Evolutionary conservation across 805 yeast genomes (phyloP), one percentile per base, ranked within the genome.

Genomic region (Sugiyamaella boreocaroliniensis): DNA sequence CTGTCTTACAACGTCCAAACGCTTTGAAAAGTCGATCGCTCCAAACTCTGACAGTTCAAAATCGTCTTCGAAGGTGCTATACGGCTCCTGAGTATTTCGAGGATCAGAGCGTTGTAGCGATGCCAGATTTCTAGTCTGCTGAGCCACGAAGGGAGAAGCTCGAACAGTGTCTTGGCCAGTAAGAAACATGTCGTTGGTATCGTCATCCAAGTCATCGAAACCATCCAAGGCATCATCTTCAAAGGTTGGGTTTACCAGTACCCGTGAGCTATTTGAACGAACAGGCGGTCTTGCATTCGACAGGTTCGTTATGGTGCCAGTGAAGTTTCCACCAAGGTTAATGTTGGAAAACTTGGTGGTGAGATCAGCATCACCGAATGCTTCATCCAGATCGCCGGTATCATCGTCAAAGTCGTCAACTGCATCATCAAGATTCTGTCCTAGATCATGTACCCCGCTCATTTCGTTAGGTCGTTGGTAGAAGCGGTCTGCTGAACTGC

Each of bases 31-130:
- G 18, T 45, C 32, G 20, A 12, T 22, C 4, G 14, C 8, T 11
- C 12, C 44, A 41, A 4, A 3, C 2, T 47, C 58, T 41, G 43
- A 44, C 19, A 50, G 49, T 2, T 55, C 58, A 11, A 48, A 48
- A 41, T 50, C 54, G n/a, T 50, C 48, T 4, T 32, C 37, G n/a
- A 32, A n/a, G 42, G 50, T 16, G 43, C 9, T 16, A 18, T 8
- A 20, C 49, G 15, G 8, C 29, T 15, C 42, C 16, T 46, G 12
- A 32, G 16, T 8, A 19, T n/a, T 26, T 32, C 19, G 40, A 20
- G 45, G 20, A 16, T 42, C 26, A 6, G 26, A 22, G 26, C 6
- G 6, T 22, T 22, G 26, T 22, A 22, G n/a, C n/a, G n/a, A n/a
- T n/a, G n/a, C n/a, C n/a, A n/a, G n/a, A n/a, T n/a, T n/a, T n/a